phyloP scores from a whole-genome alignment of 345 rosid genomes.

The Aegle marmelos region DNA sequence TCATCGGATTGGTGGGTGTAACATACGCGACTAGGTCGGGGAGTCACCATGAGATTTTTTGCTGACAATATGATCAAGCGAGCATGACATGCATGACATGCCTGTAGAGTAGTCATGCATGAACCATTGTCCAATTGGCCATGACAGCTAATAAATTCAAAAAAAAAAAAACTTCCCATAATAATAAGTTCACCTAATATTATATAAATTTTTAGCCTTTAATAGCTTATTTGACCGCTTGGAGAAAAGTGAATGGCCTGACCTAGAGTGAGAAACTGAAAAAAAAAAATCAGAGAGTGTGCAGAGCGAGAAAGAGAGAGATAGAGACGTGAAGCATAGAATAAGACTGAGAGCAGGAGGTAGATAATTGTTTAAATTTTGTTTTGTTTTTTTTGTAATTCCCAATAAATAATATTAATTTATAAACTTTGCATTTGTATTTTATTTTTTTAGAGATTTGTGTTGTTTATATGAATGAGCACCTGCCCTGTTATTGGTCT shows the following conservation, averaged over 20 bases:
- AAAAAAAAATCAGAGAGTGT: neutral
- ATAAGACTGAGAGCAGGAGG: conserved; percentile 4
- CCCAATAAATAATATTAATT: neutral
- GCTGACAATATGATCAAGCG: neutral
- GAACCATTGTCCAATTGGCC: neutral
- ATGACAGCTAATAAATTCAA: conserved; percentile 14
- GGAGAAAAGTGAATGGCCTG: conserved; percentile 29
- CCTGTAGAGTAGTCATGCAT: conserved; percentile 7
- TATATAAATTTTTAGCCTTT: neutral
- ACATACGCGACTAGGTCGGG: neutral
- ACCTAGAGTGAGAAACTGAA: neutral
- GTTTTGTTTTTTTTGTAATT: neutral
- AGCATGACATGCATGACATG: conserved; percentile 2
- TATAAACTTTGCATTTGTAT: neutral
- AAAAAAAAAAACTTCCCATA: neutral
- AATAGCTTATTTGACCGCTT: conserved; percentile 28
- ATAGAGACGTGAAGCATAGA: conserved; percentile 20
- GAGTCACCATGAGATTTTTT: neutral
- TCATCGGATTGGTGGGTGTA: neutral
- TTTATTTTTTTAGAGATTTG: no score
- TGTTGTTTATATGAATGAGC: neutral
- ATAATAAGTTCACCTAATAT: neutral
- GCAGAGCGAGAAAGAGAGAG: conserved; percentile 1
- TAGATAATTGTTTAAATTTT: neutral
- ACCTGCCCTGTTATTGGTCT: neutral